Conservation (phyloP, 2,329 filamentous ascomycete species). For the Fusarium graminum region DNA sequence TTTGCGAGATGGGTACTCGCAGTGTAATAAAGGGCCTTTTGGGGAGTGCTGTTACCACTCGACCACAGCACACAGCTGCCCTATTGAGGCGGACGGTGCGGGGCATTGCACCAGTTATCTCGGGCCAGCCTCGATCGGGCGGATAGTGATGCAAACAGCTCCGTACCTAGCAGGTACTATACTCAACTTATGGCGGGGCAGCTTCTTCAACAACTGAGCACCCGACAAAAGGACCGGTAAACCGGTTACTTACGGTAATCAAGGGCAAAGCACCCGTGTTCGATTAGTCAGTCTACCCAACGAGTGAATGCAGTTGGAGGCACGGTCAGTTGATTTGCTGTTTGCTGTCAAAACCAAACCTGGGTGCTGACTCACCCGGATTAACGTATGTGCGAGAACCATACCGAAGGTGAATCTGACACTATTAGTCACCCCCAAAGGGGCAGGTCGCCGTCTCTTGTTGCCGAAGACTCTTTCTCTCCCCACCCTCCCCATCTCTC, state of each 20-base stretch:
- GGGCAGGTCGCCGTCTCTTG: conserved; percentile 12
- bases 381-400: conserved; percentile 9
- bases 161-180: background rate
- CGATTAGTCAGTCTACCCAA: conserved; percentile 44
- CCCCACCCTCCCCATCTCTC: conserved; percentile 35
- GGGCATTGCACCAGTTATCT: conserved; percentile 58
- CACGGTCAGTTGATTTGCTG: background rate
- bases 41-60: conserved; percentile 41
- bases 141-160: conserved; percentile 42
- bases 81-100: conserved; percentile 58
- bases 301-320: background rate
- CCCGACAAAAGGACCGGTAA: conserved; percentile 37
- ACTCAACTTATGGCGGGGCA: conserved; percentile 49
- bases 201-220: conserved; percentile 26
- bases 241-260: conserved; percentile 51
- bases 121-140: conserved; percentile 47
- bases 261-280: conserved; percentile 39
- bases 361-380: conserved; percentile 23
- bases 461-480: conserved; percentile 43
- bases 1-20: conserved; percentile 35
- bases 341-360: background rate
- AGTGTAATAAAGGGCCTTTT: conserved; percentile 47
- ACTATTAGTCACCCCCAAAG: conserved; percentile 38
- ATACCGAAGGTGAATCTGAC: background rate
- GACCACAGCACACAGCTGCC: conserved; percentile 48